phyloP scores from a whole-genome alignment of 768 basidiomycete species.

The Boletus eberwhitei region DNA sequence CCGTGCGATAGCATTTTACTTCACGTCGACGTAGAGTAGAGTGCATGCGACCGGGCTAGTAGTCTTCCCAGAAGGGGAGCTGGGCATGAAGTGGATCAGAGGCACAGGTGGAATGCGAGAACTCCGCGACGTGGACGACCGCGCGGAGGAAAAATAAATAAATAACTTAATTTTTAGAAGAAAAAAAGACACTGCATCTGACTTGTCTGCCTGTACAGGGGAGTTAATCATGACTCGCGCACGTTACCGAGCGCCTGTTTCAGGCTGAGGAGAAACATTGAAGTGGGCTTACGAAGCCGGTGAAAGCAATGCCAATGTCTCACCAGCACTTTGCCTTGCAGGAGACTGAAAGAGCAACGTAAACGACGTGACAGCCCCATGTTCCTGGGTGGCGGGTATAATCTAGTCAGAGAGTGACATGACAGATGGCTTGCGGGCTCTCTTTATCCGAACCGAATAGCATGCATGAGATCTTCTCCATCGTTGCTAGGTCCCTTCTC shows the following conservation, averaged over 20 bases:
- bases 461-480: conserved; percentile 31
- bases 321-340: conserved; percentile 30
- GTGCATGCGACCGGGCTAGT: conserved; percentile 12
- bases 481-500: conserved; percentile 12
- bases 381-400: conserved; percentile 55
- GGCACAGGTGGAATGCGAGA: conserved; percentile 11
- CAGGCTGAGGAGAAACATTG: conserved; percentile 10
- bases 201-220: conserved; percentile 21
- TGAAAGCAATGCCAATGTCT: conserved; percentile 11
- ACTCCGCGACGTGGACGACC: conserved; percentile 18
- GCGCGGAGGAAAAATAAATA: conserved; percentile 18
- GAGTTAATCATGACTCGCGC: conserved; percentile 5
- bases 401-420: conserved; percentile 19
- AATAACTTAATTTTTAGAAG: no score
- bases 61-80: conserved; percentile 28
- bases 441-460: conserved; percentile 31
- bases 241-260: conserved; percentile 13
- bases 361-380: conserved; percentile 53
- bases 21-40: conserved; percentile 8
- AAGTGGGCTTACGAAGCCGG: not conserved
- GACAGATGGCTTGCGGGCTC: not conserved
- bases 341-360: conserved; percentile 61
- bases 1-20: conserved; percentile 26
- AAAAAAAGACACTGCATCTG: conserved; percentile 23
- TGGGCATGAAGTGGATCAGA: conserved; percentile 18